Base-by-base conservation (phyloP, 176 grass and related monocot genomes). In the Rhynchospora tenuis region DNA sequence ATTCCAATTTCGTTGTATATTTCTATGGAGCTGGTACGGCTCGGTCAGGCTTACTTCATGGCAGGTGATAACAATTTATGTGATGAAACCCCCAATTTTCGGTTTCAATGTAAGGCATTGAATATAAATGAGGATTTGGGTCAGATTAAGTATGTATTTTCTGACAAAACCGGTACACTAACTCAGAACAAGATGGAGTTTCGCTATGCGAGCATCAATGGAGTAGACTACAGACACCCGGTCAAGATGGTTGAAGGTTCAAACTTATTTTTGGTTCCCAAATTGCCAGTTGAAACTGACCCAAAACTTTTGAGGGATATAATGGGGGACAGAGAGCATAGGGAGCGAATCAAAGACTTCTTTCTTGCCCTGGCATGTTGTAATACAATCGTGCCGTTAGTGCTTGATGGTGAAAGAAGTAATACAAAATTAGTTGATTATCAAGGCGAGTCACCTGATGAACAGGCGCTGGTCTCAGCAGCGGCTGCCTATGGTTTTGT, bases 161-260 rank as follows among this genome's bases (percentile, higher is more conserved):
- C 92, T 19, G 95, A 97, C 69, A 97, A 97, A 85, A 97, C 95
- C 13, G 95, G 95, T 62, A 94, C 95, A 19, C 84, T 97, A 68
- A 97, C 95, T 3, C 90, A 97, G 71, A 94, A 97, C 73, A 97
- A 93, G 89, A 94, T 97, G 95, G 92, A 92, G 84, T 97, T 97
- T 57, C 85, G 88, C 65, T 94, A 86, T 15, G 90, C 84, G 7
- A 94, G 87, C 90, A 81, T 97, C 58, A 66, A 84, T 19, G 92
- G 90, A 44, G 67, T 88, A 0, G 95, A 94, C 86, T 97, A 92
- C 81, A 91, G 87, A 64, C 88, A 87, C 56, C 73, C 59, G 27
- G 78, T 79, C 59, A 50, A 83, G 79, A 52, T 76, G 85, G 88
- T 73, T 24, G 29, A 55, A 11, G 29, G 17, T 44, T 69, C 33